These are phyloP conservation scores for Metschnikowia dekortorum DNA, from an alignment of 805 yeast genomes.

Conservation along the genomic window DNA sequence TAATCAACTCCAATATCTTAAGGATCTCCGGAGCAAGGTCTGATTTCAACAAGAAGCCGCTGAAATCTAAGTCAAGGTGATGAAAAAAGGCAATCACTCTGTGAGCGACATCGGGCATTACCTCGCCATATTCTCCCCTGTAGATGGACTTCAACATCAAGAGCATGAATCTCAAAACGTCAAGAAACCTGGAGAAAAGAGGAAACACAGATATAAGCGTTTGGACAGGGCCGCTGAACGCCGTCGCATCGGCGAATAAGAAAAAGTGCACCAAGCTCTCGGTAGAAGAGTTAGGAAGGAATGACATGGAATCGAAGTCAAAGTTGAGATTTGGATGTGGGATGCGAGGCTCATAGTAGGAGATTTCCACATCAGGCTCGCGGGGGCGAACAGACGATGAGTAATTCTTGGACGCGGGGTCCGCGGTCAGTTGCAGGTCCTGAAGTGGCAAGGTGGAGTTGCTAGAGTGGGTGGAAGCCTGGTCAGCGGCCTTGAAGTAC, in stretches of 20 bases:
- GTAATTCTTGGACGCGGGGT: background rate
- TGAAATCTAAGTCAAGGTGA: slow-evolving; percentile 54
- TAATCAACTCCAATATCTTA: slow-evolving; percentile 48
- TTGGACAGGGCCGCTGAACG: slow-evolving; percentile 11
- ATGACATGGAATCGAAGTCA: slow-evolving; percentile 38
- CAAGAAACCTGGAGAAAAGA: slow-evolving; percentile 31
- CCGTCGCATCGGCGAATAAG: slow-evolving; percentile 28
- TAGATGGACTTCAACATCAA: slow-evolving; percentile 19
- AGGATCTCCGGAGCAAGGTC: slow-evolving; percentile 55
- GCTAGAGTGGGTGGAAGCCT: background rate
- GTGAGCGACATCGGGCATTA: slow-evolving; percentile 33
- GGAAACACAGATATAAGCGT: slow-evolving; percentile 29
- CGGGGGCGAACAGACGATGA: background rate
- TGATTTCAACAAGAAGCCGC: slow-evolving; percentile 67
- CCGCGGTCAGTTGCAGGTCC: background rate
- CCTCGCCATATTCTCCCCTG: slow-evolving; percentile 23
- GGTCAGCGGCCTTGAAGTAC: background rate
- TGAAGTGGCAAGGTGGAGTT: background rate
- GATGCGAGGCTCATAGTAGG: slow-evolving; percentile 21
- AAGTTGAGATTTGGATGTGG: slow-evolving; percentile 39
- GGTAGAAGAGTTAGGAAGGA: slow-evolving; percentile 46
- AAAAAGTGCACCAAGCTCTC: slow-evolving; percentile 78
- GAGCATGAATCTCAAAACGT: slow-evolving; percentile 21
- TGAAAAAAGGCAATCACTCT: slow-evolving; percentile 52
- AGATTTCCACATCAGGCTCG: slow-evolving; percentile 10